Evolutionary conservation across 1,284 basidiomycete species (phyloP).

Genomic region (Trichosporon sp.): DNA sequence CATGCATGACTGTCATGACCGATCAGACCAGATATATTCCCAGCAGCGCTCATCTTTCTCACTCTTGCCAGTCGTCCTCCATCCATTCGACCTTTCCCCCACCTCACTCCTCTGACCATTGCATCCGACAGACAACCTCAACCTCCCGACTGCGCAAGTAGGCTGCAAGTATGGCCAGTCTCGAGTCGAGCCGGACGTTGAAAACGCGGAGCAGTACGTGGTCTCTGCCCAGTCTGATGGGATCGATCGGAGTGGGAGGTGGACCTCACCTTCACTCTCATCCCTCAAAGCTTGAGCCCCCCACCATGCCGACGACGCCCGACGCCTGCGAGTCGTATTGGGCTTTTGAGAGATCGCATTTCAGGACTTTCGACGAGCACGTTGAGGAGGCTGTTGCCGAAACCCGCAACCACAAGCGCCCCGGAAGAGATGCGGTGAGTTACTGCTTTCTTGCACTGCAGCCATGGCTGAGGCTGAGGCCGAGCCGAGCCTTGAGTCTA

Average conservation of each 20-base stretch:
- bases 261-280: too few relatives aligned
- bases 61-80: not conserved
- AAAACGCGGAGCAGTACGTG: not conserved
- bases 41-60: not conserved
- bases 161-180: not conserved
- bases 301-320: not conserved
- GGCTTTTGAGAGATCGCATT: not conserved
- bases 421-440: too few relatives aligned
- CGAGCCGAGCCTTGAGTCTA: not conserved
- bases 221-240: not conserved
- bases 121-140: not conserved
- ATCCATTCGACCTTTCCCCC: not conserved
- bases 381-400: not conserved
- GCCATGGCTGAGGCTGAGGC: not conserved
- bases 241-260: too few relatives aligned
- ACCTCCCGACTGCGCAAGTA: not conserved
- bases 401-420: not conserved
- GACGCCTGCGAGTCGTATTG: not conserved
- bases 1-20: too few relatives aligned
- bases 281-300: not conserved
- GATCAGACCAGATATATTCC: not conserved
- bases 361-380: not conserved
- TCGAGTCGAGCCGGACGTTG: not conserved
- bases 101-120: not conserved
- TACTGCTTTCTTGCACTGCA: too few relatives aligned